phyloP scores from a whole-genome alignment of 2,329 filamentous ascomycete species.

The Xylariaceae sp. region DNA sequence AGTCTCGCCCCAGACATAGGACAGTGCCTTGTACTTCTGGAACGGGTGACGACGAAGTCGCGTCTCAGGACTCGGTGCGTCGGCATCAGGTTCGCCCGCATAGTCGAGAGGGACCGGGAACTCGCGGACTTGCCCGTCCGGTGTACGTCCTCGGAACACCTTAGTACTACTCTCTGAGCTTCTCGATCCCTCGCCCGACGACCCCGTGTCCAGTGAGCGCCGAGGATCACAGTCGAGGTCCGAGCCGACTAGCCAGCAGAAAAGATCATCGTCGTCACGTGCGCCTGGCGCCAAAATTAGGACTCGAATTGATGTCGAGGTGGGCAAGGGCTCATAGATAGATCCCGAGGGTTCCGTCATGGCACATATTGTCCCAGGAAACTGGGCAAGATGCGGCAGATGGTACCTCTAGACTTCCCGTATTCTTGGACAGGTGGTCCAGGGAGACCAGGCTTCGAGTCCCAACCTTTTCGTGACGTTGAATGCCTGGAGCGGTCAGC shows the following conservation, averaged over 20 bases:
- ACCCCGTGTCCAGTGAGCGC: not conserved
- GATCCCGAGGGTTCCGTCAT: not conserved
- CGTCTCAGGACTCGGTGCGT: not conserved
- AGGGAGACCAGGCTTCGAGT: too few species aligned
- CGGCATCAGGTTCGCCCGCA: not conserved
- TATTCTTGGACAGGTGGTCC: too few species aligned
- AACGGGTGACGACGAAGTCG: slow-evolving; percentile 2
- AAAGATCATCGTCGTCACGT: slow-evolving; percentile 4
- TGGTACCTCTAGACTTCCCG: too few species aligned
- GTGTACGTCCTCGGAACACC: not conserved
- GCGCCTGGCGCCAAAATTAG: slow-evolving; percentile 5
- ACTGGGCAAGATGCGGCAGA: too few species aligned
- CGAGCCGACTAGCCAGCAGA: slow-evolving; percentile 2
- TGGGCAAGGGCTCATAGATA: slow-evolving; percentile 6
- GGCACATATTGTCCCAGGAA: too few species aligned
- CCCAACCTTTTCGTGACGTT: too few species aligned
- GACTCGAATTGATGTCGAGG: slow-evolving; percentile 7
- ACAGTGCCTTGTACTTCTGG: slow-evolving; percentile 8
- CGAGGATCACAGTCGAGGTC: slow-evolving; percentile 7
- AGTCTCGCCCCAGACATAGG: slow-evolving; percentile 7
- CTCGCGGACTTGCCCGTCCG: not conserved
- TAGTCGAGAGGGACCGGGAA: slow-evolving; percentile 5
- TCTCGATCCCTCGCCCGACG: not conserved
- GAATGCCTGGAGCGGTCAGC: too few species aligned
- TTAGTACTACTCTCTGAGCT: not conserved